Conservation (phyloP, 306 rosid species). For the Inga oerstediana region DNA sequence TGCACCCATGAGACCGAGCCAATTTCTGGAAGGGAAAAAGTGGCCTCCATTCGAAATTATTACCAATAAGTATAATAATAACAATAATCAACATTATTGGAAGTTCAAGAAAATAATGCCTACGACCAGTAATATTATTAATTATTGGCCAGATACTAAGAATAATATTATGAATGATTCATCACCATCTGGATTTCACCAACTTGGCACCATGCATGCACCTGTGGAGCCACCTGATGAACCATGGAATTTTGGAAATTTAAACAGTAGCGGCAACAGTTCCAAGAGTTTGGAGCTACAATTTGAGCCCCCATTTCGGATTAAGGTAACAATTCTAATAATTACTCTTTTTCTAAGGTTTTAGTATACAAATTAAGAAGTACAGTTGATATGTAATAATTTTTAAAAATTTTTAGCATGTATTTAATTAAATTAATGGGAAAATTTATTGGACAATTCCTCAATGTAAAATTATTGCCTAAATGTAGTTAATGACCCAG, state of each 20-base stretch:
- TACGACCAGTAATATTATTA: slow-evolving; percentile 7
- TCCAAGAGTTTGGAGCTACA: slow-evolving; percentile 28
- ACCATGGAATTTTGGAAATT: background rate
- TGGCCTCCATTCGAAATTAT: slow-evolving; percentile 52
- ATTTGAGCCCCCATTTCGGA: slow-evolving; percentile 50
- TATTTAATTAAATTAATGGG: no score
- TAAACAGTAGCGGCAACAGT: background rate
- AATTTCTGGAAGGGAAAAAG: slow-evolving; percentile 54
- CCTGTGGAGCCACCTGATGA: slow-evolving; percentile 9
- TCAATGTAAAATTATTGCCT: no score
- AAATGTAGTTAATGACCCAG: no score
- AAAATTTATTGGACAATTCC: no score
- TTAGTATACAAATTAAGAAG: background rate
- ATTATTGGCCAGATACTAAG: slow-evolving; percentile 5
- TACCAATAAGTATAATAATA: background rate
- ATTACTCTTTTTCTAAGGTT: background rate
- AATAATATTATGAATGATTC: background rate
- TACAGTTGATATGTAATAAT: background rate
- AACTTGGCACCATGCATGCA: slow-evolving; percentile 31
- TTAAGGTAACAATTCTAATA: slow-evolving; percentile 36
- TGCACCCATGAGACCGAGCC: slow-evolving; percentile 60
- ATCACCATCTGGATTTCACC: slow-evolving; percentile 33
- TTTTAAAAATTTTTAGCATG: no score
- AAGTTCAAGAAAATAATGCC: slow-evolving; percentile 30
- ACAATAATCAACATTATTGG: slow-evolving; percentile 18